These are phyloP conservation scores for Orbilia oligospora DNA, from an alignment of 2,329 filamentous ascomycete species.

Conservation along the genomic window DNA sequence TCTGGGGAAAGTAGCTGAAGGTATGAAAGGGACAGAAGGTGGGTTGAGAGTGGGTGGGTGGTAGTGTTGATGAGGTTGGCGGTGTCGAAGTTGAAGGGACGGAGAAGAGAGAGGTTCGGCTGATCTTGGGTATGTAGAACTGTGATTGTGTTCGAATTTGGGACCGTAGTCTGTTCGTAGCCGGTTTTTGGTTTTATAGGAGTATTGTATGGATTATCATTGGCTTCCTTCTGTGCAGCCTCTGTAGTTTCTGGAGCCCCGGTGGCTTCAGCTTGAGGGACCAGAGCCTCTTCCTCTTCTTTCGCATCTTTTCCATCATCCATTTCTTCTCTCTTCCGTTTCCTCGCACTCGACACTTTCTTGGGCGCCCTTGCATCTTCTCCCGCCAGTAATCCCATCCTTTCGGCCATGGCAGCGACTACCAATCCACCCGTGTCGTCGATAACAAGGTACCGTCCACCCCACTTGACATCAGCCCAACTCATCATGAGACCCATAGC, in stretches of 20 bases:
- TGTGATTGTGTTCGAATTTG: slow-evolving; percentile 81
- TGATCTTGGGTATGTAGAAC: slow-evolving; percentile 85
- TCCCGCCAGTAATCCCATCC: slow-evolving; percentile 83
- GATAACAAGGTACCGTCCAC: slow-evolving; percentile 82
- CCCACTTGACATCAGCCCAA: slow-evolving; percentile 90
- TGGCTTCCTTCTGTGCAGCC: slow-evolving; percentile 16
- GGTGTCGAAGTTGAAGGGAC: slow-evolving; percentile 89
- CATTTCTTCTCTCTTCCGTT: slow-evolving; percentile 50
- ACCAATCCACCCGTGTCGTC: slow-evolving; percentile 89
- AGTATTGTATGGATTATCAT: slow-evolving; percentile 36
- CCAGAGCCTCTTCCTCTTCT: neutral
- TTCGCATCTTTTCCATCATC: slow-evolving; percentile 42
- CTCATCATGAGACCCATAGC: slow-evolving; percentile 84
- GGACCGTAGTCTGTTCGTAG: slow-evolving; percentile 74
- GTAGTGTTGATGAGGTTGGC: slow-evolving; percentile 74
- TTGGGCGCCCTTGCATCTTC: slow-evolving; percentile 85
- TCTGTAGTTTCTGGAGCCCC: slow-evolving; percentile 21
- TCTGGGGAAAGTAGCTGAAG: slow-evolving; percentile 86
- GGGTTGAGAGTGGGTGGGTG: slow-evolving; percentile 82
- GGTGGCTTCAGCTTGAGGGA: slow-evolving; percentile 9
- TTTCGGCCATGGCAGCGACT: slow-evolving; percentile 86
- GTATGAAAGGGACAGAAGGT: slow-evolving; percentile 90
- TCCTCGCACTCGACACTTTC: slow-evolving; percentile 74
- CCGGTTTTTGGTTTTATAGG: slow-evolving; percentile 51
- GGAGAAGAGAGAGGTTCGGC: slow-evolving; percentile 87